phyloP scores from a whole-genome alignment of 2,329 filamentous ascomycete genomes.

The Aspergillus luchuensis region DNA sequence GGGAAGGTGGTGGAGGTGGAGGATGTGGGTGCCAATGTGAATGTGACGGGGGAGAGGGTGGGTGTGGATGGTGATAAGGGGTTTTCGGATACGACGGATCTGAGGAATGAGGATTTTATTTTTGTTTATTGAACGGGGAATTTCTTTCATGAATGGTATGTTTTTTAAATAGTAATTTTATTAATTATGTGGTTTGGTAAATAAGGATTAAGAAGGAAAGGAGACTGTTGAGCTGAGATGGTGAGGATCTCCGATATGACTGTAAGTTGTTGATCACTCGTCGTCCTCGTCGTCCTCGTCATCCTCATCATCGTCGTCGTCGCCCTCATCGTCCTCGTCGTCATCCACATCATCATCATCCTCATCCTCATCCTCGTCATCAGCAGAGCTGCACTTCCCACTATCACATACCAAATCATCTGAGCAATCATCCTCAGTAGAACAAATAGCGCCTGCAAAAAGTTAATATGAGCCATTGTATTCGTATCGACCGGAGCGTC shows the following conservation, averaged over 20 bases:
- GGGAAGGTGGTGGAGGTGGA: slow-evolving; percentile 15
- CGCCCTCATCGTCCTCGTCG: no score
- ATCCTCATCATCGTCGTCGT: no score
- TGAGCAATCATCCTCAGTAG: slow-evolving; percentile 18
- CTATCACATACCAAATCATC: slow-evolving; percentile 13
- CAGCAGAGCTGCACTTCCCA: slow-evolving; percentile 9
- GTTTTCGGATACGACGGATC: slow-evolving; percentile 20
- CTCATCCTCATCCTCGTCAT: no score
- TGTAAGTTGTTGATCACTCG: no score
- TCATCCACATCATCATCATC: no score
- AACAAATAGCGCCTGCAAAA: slow-evolving; percentile 20
- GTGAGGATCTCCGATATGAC: no score
- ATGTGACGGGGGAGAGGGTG: not conserved
- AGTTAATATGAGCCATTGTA: slow-evolving; percentile 7
- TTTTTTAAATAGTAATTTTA: no score
- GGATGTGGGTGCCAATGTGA: slow-evolving; percentile 4
- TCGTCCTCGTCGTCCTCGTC: no score
- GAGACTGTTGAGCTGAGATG: no score
- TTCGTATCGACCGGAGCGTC: slow-evolving; percentile 16
- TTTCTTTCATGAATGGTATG: no score
- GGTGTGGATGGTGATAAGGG: slow-evolving; percentile 11
- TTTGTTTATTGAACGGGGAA: slow-evolving; percentile 24
- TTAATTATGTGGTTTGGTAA: no score
- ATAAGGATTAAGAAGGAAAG: no score
- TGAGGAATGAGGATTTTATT: slow-evolving; percentile 24